phyloP scores from a whole-genome alignment of 768 basidiomycete genomes.

The Mycena vulgaris region DNA sequence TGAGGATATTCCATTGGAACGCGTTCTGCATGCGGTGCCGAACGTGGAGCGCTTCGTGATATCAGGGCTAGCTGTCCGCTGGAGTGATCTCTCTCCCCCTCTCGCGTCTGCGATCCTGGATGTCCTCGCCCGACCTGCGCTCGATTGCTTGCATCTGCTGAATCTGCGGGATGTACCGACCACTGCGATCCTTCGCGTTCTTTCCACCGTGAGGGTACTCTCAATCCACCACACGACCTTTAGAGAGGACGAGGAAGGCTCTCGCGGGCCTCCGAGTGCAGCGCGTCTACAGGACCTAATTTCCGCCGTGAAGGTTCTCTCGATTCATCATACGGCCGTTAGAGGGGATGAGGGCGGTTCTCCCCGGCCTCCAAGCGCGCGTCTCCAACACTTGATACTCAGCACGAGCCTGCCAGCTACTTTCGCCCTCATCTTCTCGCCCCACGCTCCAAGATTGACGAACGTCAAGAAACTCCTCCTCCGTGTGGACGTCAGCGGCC shows the following conservation, averaged over 20 bases:
- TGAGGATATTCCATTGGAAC: slow-evolving; percentile 23
- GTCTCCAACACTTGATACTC: slow-evolving; percentile 16
- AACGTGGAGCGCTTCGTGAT: slow-evolving; percentile 33
- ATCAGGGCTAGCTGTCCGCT: slow-evolving; percentile 18
- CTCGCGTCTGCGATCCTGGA: slow-evolving; percentile 17
- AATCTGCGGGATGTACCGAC: slow-evolving; percentile 8
- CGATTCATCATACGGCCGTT: slow-evolving; percentile 15
- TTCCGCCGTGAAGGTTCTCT: too few species aligned
- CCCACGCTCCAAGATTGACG: slow-evolving; percentile 6
- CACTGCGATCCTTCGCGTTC: background rate
- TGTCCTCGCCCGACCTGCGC: slow-evolving; percentile 3
- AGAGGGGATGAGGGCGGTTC: background rate
- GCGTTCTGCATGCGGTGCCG: background rate
- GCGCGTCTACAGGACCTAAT: too few species aligned
- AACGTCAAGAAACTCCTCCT: slow-evolving; percentile 8
- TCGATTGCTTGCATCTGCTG: slow-evolving; percentile 22
- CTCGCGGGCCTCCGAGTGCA: background rate
- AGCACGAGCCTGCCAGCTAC: background rate
- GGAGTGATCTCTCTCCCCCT: background rate
- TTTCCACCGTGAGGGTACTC: slow-evolving; percentile 4
- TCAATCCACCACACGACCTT: slow-evolving; percentile 26
- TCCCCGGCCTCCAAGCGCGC: background rate
- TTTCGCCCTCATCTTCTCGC: slow-evolving; percentile 9
- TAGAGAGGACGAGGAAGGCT: background rate
- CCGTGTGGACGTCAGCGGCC: background rate